Evolutionary conservation across 768 basidiomycete species (phyloP).

Genomic region (Lactarius deliciosus): DNA sequence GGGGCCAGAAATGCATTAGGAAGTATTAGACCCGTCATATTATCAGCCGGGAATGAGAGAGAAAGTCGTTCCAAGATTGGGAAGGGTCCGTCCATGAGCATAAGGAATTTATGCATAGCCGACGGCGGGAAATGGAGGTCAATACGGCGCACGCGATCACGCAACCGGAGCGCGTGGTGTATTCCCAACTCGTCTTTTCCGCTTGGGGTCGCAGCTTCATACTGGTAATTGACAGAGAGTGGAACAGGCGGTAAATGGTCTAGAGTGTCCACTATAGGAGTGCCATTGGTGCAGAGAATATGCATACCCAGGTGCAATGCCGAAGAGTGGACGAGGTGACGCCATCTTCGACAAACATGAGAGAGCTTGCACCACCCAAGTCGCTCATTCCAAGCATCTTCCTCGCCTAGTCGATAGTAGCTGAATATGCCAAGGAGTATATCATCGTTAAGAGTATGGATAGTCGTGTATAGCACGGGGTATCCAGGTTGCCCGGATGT

Average conservation of each 20-base stretch:
- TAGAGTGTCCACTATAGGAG: not conserved
- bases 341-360: not conserved
- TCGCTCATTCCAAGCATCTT: not conserved
- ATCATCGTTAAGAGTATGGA: not conserved
- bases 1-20: not conserved
- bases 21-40: not conserved
- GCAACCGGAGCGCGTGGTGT: not conserved
- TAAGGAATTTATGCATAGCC: not conserved
- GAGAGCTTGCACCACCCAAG: not conserved
- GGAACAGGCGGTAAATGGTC: not conserved
- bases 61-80: not conserved
- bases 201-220: not conserved
- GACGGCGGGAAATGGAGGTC: not conserved
- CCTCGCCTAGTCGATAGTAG: not conserved
- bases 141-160: not conserved
- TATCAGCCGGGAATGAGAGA: not conserved
- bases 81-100: not conserved
- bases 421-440: not conserved
- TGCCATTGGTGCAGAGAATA: not conserved
- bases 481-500: not conserved
- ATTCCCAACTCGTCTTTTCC: not conserved
- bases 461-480: not conserved
- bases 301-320: not conserved
- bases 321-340: not conserved
- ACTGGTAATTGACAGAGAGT: not conserved